phyloP scores from a whole-genome alignment of 2,329 filamentous ascomycete genomes.

The Phaeosphaeria sp. region DNA sequence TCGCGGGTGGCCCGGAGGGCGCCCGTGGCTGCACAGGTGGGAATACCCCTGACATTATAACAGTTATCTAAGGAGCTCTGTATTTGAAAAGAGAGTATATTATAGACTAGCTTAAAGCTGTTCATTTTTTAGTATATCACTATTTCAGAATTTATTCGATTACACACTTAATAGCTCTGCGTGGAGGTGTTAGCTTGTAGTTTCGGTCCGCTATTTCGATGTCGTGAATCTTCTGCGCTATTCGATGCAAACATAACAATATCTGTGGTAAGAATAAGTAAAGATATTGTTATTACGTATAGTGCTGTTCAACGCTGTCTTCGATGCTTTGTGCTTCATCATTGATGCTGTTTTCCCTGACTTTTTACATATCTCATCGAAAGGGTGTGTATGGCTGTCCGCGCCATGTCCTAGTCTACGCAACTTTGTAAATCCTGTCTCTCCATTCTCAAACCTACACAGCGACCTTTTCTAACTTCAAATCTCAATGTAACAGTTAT shows the following conservation, averaged over 20 bases:
- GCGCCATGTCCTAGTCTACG: neutral
- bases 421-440: neutral
- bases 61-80: no score
- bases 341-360: neutral
- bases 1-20: no score
- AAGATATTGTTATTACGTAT: neutral
- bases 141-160: no score
- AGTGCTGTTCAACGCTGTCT: neutral
- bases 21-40: no score
- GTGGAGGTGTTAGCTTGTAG: neutral
- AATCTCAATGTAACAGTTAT: neutral
- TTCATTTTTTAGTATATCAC: no score
- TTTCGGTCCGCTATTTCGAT: neutral
- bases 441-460: neutral
- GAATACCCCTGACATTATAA: no score
- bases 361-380: neutral
- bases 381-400: neutral
- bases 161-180: no score
- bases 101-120: no score
- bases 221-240: neutral
- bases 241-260: neutral
- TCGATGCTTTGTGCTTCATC: neutral
- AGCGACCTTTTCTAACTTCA: neutral
- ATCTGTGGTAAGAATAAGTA: neutral
- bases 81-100: no score